Evolutionary conservation across 352 stramenopile species (phyloP), one percentile per base, ranked within the genome.

Genomic region (Pythium phragmiticola): DNA sequence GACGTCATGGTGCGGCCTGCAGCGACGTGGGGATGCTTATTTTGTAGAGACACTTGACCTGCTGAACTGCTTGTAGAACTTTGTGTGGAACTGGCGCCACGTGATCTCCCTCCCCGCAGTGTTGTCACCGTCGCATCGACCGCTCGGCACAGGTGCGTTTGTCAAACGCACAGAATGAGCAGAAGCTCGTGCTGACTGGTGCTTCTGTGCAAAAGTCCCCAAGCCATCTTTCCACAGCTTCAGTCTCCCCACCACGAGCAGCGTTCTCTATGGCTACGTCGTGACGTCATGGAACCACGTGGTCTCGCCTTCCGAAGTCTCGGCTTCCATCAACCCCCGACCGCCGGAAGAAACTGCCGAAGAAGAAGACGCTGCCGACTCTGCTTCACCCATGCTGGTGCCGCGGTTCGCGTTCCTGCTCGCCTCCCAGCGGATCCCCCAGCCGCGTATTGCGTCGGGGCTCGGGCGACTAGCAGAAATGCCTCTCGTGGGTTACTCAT

Each of bases 151-250:
- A 43, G 49, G 66, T 74, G 55, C 26, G 28, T 51, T 3, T n/a
- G n/a, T 13, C 11, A 9, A 37, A 39, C 7, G 34, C 7, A 13
- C 34, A 33, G 45, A 30, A 17, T 50, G n/a, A 33, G 45, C 33
- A n/a, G 9, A 30, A 30, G 26, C 26, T 50, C 28, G 4, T 50
- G 12, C 45, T 50, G n/a, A 50, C 45, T 50, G 9, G 1, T 30
- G 26, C 4, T 30, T 30, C 1, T 52, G 2, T 33, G 21, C 26
- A 2, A 52, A 36, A 82, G 72, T 62, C 12, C 72, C 74, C 0
- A 67, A 63, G 21, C 28, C 72, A 2, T 65, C 66, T 0, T 69
- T 86, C 16, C 77, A 82, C 34, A 72, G 77, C n/a, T 87, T 89
- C 50, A 51, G 84, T 52, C 13, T 82, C 0, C 67, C 74, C 6